Evolutionary conservation across 257 asterid species (phyloP).

Genomic region (Gardenia jasminoides): DNA sequence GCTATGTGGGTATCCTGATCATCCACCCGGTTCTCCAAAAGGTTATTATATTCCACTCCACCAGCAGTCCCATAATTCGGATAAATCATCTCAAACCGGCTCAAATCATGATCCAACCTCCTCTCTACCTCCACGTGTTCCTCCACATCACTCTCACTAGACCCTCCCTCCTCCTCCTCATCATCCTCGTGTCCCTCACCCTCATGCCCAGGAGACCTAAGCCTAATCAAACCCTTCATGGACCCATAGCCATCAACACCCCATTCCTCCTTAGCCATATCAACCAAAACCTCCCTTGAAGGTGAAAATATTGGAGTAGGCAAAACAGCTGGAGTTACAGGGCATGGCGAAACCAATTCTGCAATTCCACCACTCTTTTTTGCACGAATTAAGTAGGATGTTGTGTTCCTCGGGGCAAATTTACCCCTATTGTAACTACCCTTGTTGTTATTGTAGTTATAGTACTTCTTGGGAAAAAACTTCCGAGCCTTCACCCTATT

Average conservation of each 20-base stretch:
- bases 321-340: constrained; percentile 69
- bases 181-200: constrained; percentile 54
- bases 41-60: constrained; percentile 51
- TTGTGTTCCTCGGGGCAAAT: constrained; percentile 67
- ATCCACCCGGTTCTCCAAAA: constrained; percentile 74
- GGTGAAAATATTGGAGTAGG: constrained; percentile 85
- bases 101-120: constrained; percentile 78
- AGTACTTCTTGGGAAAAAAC: constrained; percentile 58
- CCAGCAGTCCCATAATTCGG: constrained; percentile 38
- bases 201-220: constrained; percentile 70
- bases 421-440: constrained; percentile 44
- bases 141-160: constrained; percentile 83
- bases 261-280: constrained; percentile 91
- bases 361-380: constrained; percentile 85
- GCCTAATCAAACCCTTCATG: constrained; percentile 78
- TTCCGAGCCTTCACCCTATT: constrained; percentile 62
- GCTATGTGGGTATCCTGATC: constrained; percentile 80
- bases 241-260: constrained; percentile 91
- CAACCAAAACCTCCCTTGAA: constrained; percentile 71
- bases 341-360: constrained; percentile 73
- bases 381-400: constrained; percentile 63
- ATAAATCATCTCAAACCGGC: constrained; percentile 79
- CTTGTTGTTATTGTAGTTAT: constrained; percentile 32
- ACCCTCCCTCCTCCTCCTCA: constrained; percentile 68
- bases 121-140: constrained; percentile 82